A percentile compares a stretch with the other conserved stretches of the same genome.
Evolutionary conservation across 2,329 filamentous ascomycete species (phyloP).

Genomic region (Helotiales sp.): DNA sequence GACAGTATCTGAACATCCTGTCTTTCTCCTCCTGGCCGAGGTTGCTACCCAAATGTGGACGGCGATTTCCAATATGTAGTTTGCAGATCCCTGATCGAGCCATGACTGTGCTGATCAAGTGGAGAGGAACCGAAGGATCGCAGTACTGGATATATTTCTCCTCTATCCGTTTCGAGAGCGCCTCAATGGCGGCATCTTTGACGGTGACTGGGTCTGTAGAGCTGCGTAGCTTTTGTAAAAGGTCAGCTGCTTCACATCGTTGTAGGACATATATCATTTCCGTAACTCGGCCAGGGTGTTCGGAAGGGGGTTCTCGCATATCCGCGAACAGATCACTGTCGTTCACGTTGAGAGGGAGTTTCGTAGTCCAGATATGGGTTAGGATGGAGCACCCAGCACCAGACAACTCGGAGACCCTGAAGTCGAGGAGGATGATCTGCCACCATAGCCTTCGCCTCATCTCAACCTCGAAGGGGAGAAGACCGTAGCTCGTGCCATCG

Average conservation of each 20-base stretch:
- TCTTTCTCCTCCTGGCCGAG: slow-evolving; percentile 19
- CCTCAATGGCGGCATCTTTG: slow-evolving; percentile 14
- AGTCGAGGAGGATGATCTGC: slow-evolving; percentile 62
- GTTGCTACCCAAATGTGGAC: slow-evolving; percentile 19
- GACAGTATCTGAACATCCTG: slow-evolving; percentile 10
- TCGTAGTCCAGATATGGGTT: slow-evolving; percentile 46
- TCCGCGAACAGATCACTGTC: slow-evolving; percentile 50
- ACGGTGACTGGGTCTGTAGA: neutral
- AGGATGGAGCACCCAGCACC: slow-evolving; percentile 48
- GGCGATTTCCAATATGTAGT: slow-evolving; percentile 24
- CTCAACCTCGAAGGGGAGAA: slow-evolving; percentile 53
- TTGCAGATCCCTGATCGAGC: slow-evolving; percentile 16
- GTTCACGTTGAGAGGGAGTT: slow-evolving; percentile 52
- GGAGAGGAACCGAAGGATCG: slow-evolving; percentile 39
- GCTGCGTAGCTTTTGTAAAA: slow-evolving; percentile 10
- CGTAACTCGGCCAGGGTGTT: slow-evolving; percentile 40
- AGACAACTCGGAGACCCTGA: slow-evolving; percentile 53
- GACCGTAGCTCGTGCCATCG: slow-evolving; percentile 37
- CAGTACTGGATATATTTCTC: slow-evolving; percentile 41
- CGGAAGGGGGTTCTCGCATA: slow-evolving; percentile 40
- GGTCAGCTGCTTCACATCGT: slow-evolving; percentile 34
- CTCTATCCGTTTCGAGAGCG: slow-evolving; percentile 40
- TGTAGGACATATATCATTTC: slow-evolving; percentile 45
- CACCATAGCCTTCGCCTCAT: slow-evolving; percentile 62
- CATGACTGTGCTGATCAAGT: slow-evolving; percentile 30